Evolutionary conservation across 2,329 filamentous ascomycete genomes (phyloP), one percentile per base, ranked within the genome.

Genomic region (Fusarium pininemorale): DNA sequence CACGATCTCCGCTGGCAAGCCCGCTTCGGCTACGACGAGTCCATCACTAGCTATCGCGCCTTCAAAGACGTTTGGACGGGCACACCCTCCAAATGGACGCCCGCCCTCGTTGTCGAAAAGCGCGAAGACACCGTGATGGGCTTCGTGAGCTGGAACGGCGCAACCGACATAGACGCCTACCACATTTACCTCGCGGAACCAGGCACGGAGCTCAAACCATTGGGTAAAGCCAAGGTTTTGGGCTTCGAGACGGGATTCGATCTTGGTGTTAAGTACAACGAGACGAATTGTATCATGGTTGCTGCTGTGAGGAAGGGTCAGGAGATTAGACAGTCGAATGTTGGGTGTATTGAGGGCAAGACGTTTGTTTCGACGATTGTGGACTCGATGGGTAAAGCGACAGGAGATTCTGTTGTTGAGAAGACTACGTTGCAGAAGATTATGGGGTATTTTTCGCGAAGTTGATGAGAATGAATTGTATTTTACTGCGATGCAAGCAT

Each of bases 381-480:
- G 26, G 45, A 69, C 14, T 70, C 68, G 1, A 61, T 24, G 39
- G 70, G 57, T 1, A 54, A 51, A 7, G 61, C 48, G 9, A 44
- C 28, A 1, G 62, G 57, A 6, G 71, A 74, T 26, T 48, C 51
- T 5, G 30, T 32, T 14, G 47, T 57, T 5, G 41, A 38, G 6
- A 45, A 54, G 53, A 59, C 12, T 8, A 24, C 16, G 14, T 18
- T 74, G n/a, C 71, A 73, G 41, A 74, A 73, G 62, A 35, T 72
- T 15, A 13, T 73, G 22, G 48, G 37, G 2, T 59, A 50, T 16
- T 67, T 56, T 10, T 57, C 28, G 26, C 35, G 24, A 68, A 47
- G 3, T 10, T 95, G 41, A n/a, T 5, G 24, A 18, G n/a, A 12
- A 26, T 32, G n/a, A 12, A 26, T 32, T 37, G 32, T 51, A 15